Conservation (phyloP, 352 stramenopile genomes). For the Globisporangium solare region DNA sequence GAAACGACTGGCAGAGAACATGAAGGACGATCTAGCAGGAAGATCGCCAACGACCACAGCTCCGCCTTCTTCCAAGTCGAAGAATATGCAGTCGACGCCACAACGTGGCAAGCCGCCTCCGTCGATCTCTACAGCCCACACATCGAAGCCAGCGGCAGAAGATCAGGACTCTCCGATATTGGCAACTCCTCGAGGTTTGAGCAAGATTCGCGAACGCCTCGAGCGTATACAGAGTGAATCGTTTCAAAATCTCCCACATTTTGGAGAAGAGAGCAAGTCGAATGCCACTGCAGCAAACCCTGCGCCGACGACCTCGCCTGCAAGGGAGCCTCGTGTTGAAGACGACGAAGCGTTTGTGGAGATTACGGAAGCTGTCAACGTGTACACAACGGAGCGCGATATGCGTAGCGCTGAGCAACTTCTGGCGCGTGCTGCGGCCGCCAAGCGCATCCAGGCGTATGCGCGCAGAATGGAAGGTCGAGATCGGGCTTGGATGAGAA, state of each 20-base stretch:
- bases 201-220: constrained; percentile 29
- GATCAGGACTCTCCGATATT: neutral
- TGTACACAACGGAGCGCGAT: constrained; percentile 20
- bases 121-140: neutral
- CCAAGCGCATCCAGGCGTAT: constrained; percentile 28
- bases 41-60: neutral
- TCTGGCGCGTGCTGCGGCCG: constrained; percentile 21
- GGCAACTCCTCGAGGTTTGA: constrained; percentile 11
- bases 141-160: neutral
- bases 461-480: constrained; percentile 26
- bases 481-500: constrained; percentile 7
- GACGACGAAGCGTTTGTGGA: neutral
- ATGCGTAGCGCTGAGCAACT: constrained; percentile 16
- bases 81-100: neutral
- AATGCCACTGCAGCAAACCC: neutral
- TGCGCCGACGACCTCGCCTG: neutral
- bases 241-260: constrained; percentile 1
- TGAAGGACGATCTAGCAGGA: constrained; percentile 48
- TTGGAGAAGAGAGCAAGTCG: neutral
- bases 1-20: constrained; percentile 60
- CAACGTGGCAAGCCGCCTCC: neutral
- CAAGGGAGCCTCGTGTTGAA: neutral
- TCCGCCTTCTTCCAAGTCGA: neutral
- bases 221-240: constrained; percentile 24
- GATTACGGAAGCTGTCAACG: constrained; percentile 20